These are phyloP conservation scores for Pelargonium nanum DNA, from an alignment of 345 rosid genomes.

Conservation along the genomic window DNA sequence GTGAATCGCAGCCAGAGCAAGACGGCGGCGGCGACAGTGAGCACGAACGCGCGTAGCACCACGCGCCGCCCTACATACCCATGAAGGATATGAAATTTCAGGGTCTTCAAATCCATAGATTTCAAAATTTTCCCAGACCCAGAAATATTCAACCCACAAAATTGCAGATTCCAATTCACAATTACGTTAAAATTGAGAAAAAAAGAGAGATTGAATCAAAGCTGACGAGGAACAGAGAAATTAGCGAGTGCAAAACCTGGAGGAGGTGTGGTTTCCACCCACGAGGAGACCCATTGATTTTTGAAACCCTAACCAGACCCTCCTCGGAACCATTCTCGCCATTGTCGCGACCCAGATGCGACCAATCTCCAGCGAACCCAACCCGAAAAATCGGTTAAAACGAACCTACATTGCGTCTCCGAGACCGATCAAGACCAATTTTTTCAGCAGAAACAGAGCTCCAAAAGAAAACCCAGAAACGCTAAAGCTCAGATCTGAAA, in stretches of 20 bases:
- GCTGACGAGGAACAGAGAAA: conserved; percentile 1
- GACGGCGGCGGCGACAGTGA: conserved; percentile 40
- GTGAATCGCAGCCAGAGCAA: conserved; percentile 43
- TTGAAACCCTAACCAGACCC: conserved; percentile 61
- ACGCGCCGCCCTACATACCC: conserved; percentile 51
- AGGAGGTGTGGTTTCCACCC: conserved; percentile 94
- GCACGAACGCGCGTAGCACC: conserved; percentile 47
- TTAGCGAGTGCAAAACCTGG: conserved; percentile 90
- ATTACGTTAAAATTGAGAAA: neutral
- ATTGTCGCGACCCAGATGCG: conserved; percentile 18
- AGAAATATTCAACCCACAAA: neutral
- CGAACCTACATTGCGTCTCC: neutral
- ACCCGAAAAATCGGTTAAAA: too few relatives aligned
- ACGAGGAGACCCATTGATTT: conserved; percentile 71
- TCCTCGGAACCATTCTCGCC: conserved; percentile 32
- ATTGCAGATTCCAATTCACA: neutral
- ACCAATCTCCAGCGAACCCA: too few relatives aligned
- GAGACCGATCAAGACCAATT: neutral
- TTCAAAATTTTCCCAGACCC: neutral
- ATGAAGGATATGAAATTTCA: conserved; percentile 31
- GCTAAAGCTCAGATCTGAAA: neutral
- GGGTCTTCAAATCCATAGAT: conserved; percentile 42
- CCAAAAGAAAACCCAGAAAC: neutral
- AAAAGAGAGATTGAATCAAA: conserved; percentile 22
- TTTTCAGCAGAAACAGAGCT: too few relatives aligned